Evolutionary conservation across 1,139 yeast genomes (phyloP).

Genomic region (Scheffersomyces illinoinensis): DNA sequence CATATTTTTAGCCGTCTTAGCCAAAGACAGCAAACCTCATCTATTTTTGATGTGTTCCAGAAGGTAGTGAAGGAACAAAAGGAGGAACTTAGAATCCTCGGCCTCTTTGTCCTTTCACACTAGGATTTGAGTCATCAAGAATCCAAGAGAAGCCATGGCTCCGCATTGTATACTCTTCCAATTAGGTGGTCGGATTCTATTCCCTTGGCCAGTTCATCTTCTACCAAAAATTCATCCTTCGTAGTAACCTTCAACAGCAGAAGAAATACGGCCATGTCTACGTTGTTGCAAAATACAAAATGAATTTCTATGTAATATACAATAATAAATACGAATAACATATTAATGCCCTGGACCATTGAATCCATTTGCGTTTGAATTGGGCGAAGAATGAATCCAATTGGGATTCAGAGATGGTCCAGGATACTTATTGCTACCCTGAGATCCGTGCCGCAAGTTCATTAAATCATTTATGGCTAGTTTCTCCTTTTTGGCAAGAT

Average conservation of each 20-base stretch:
- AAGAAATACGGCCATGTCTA: too few species aligned
- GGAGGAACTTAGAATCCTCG: too few species aligned
- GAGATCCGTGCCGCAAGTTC: conserved; percentile 18
- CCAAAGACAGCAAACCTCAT: too few species aligned
- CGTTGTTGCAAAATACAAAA: background rate
- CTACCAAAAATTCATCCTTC: background rate
- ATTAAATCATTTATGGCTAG: conserved; percentile 38
- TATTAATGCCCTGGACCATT: background rate
- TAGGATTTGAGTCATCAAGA: too few species aligned
- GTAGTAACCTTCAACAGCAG: background rate
- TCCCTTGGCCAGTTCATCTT: too few species aligned
- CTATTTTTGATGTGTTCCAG: too few species aligned
- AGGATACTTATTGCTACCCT: background rate
- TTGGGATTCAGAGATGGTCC: background rate
- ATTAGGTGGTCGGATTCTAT: too few species aligned
- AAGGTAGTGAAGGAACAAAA: too few species aligned
- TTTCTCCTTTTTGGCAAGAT: conserved; percentile 34
- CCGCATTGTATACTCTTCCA: too few species aligned
- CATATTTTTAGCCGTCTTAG: too few species aligned
- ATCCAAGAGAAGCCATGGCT: too few species aligned
- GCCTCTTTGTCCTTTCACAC: too few species aligned
- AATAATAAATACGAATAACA: background rate
- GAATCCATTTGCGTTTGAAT: background rate
- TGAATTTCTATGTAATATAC: background rate
- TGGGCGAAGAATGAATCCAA: background rate